Base-by-base conservation (phyloP, 495 filamentous ascomycete genomes). In the Penicillium daleae region DNA sequence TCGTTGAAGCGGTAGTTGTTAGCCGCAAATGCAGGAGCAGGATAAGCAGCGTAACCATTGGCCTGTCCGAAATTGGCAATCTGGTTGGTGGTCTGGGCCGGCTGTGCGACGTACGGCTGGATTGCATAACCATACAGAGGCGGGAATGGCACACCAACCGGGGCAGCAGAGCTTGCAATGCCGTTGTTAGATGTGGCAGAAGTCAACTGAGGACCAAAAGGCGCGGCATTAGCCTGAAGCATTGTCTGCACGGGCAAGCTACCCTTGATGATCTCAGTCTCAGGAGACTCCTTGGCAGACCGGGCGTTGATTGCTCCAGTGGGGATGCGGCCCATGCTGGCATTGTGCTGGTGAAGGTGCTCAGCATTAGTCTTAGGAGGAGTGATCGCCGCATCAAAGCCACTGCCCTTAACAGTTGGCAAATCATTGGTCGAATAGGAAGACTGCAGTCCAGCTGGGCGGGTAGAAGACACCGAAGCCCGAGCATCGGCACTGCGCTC, bases 371-470 rank as follows among this genome's bases (percentile, higher is more conserved):
- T 85, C 63, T 87, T 90, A 3, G 80, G 75, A 19, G 81, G 77
- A 4, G 82, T 80, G 60, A 89, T 86, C 40, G 85, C 80, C 67
- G 76, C 70, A 50, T 77, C 76, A 70, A 74, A 68, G 39, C 76
- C 72, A 71, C 80, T 79, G 31, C 76, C 86, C 81, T 93, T 95
- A 65, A 92, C 79, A 1, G 93, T 96, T n/a, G 94, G 90, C 5
- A 97, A 78, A 67, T 97, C 95, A 71, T 88, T 91, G 22, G 92
- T 88, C 2, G 95, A 97, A 76, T 91, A 97, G 2, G 94, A 97
- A 4, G 90, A 87, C 74, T 93, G 90, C 37, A 96, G 74, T 13
- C 73, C 65, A 7, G 55, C 65, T 6, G 78, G 78, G 26, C 75
- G 76, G 65, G 55, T 72, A 1, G 76, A 72, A 1, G 73, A 35